Base-by-base conservation (phyloP, 192 early-diverging fungal genomes). In the Coemansia sp. region DNA sequence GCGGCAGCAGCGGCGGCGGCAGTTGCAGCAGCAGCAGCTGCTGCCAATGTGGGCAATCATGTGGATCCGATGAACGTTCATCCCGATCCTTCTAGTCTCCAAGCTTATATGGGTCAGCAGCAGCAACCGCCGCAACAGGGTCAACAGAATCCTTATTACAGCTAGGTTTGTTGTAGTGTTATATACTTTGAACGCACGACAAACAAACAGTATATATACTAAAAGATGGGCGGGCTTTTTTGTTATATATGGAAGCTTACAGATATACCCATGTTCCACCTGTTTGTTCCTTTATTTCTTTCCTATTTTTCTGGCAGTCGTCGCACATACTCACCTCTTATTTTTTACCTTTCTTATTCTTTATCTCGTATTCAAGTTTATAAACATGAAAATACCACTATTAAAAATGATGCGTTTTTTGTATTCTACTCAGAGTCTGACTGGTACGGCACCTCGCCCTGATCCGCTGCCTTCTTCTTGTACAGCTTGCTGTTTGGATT, bases 401-500 rank as follows among this genome's bases (percentile, higher is more conserved):
- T 8, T 5, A 11, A 8, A 11, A 48, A 48, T 15, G 12, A 48
- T 15, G 45, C 45, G 11, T 4, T 5, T 48, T 48, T 48, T 48
- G 45, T 59, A 45, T 48, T 63, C 61, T 45, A 75, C 66, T 78
- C 81, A 6, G 76, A 78, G 64, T 83, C 81, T 8, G 81, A 83
- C 1, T 75, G 64, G 38, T 83, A 83, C 20, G 75, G 81, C 52
- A 61, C 62, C 14, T 82, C 75, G 34, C 36, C 67, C 58, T 75
- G 70, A 34, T 61, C 68, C 8, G 68, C 71, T 15, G 51, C 67
- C 36, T 74, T 79, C 65, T 73, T 78, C 62, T 79, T 79, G 69
- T 85, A 90, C 81, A 92, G 65, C 35, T 73, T 79, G 62, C 88
- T 89, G 5, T 85, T 86, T 0, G 91, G 89, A 57, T 92, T 90